Evolutionary conservation across 177 flowering plant genomes (phyloP).

Genomic region (Vitis hybrid): DNA sequence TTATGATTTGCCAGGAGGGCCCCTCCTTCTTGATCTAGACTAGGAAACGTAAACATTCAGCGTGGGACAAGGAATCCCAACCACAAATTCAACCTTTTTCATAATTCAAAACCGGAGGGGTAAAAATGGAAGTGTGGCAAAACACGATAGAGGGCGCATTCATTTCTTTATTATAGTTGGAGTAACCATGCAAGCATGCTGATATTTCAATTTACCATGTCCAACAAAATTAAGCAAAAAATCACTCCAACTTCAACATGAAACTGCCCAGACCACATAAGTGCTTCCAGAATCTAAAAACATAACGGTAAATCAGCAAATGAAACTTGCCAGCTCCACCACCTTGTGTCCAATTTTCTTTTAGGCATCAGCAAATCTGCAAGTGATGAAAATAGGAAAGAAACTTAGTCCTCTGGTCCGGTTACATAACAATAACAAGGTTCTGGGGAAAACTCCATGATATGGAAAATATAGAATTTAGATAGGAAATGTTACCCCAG

Average conservation of each 20-base stretch:
- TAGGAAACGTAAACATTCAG: no score
- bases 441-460: no score
- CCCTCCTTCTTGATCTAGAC: no score
- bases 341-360: not conserved
- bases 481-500: slow-evolving; percentile 35
- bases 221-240: slow-evolving; percentile 3
- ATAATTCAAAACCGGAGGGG: no score
- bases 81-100: no score
- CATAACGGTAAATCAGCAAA: not conserved
- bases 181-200: no score
- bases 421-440: not conserved
- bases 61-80: no score
- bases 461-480: not conserved
- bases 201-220: not conserved
- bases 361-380: slow-evolving; percentile 52
- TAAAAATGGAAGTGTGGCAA: no score
- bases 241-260: not conserved
- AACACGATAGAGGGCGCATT: no score
- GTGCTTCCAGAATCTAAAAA: not conserved
- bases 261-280: not conserved
- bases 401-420: not conserved
- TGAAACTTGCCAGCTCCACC: not conserved
- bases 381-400: not conserved
- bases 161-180: no score
- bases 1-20: no score